Evolutionary conservation across 208 protist genomes (phyloP).

Genomic region (Acanthamoeba polyphaga): DNA sequence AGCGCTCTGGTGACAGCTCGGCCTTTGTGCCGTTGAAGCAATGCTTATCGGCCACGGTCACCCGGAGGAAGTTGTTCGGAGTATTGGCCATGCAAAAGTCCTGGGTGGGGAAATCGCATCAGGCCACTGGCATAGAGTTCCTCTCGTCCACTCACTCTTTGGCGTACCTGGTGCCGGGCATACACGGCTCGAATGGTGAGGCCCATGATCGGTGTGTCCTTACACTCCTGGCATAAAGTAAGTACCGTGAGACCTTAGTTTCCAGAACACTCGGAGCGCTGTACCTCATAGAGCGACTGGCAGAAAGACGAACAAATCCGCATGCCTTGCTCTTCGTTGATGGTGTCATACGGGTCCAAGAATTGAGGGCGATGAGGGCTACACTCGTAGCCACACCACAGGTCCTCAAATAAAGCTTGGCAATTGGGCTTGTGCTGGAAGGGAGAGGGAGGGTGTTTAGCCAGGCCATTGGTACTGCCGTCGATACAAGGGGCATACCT

Average conservation of each 20-base stretch:
- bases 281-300: neutral
- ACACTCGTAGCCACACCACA: conserved; percentile 3
- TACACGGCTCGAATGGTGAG: neutral
- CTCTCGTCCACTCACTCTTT: neutral
- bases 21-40: conserved; percentile 8
- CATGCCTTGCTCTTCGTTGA: neutral
- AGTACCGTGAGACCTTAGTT: neutral
- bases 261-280: too few relatives aligned
- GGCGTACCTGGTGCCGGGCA: neutral
- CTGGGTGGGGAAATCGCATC: neutral
- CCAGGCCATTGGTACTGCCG: neutral
- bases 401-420: neutral
- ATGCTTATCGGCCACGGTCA: neutral
- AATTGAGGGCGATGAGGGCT: neutral
- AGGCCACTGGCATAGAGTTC: neutral
- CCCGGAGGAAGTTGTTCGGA: neutral
- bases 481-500: neutral
- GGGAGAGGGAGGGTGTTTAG: neutral
- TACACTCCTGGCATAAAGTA: neutral
- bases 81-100: conserved; percentile 55
- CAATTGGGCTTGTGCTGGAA: neutral
- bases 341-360: neutral
- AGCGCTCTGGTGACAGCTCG: neutral
- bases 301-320: conserved; percentile 11
- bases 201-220: conserved; percentile 15